A percentile compares a stretch with the other conserved stretches of the same genome.
Evolutionary conservation across 2,329 filamentous ascomycete genomes (phyloP).

Genomic region (Fusarium nelsonii): DNA sequence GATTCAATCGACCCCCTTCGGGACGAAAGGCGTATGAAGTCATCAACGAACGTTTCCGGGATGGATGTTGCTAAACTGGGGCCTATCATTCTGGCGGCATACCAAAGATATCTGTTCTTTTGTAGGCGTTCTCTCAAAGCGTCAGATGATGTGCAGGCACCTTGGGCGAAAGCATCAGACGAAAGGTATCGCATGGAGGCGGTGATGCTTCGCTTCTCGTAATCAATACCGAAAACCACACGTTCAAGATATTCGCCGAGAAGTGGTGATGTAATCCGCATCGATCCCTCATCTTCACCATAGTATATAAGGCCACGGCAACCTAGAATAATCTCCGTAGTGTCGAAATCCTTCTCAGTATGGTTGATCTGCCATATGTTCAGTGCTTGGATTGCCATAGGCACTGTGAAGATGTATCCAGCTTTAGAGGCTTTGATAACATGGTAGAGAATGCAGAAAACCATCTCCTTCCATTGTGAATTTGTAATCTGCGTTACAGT

Average conservation of each 20-base stretch:
- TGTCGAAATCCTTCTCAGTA: neutral
- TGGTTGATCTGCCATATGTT: neutral
- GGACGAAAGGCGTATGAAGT: neutral
- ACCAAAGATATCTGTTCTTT: slow-evolving; percentile 11
- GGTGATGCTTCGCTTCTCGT: neutral
- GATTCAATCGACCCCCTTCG: slow-evolving; percentile 2
- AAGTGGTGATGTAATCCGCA: neutral
- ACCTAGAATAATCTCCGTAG: neutral
- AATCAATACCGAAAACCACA: neutral
- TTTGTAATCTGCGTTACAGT: neutral
- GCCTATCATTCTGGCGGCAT: neutral
- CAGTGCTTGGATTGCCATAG: slow-evolving; percentile 8
- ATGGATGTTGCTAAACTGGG: neutral
- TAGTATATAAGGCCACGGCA: neutral
- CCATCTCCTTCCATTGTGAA: neutral
- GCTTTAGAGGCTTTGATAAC: neutral
- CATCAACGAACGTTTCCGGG: neutral
- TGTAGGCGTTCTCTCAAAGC: neutral
- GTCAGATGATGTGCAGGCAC: neutral
- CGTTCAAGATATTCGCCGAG: neutral
- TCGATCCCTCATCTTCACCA: neutral
- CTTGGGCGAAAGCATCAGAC: neutral
- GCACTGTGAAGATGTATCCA: neutral
- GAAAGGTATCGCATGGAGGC: slow-evolving; percentile 1
- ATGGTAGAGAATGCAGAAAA: slow-evolving; percentile 1